Conservation (phyloP, 179 eudicot genomes). For the Beta corolliflora region DNA sequence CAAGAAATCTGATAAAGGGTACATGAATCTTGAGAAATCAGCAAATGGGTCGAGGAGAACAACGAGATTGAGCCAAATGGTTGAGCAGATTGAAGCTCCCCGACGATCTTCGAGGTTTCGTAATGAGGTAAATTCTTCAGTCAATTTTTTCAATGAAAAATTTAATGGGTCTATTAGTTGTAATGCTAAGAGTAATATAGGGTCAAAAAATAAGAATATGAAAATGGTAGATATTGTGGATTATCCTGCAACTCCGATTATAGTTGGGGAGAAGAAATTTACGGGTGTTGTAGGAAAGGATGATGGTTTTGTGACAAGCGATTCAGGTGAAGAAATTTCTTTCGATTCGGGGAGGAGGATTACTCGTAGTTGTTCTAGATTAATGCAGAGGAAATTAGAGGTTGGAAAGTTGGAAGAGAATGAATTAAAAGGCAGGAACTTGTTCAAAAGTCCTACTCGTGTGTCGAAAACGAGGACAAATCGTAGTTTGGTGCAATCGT, state of each 20-base stretch:
- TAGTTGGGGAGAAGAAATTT: conserved; percentile 18
- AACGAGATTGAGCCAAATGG: conserved; percentile 17
- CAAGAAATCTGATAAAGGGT: conserved; percentile 15
- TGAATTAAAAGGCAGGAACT: not conserved
- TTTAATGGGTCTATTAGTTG: not conserved
- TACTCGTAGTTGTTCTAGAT: conserved; percentile 40
- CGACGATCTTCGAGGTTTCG: conserved; percentile 49
- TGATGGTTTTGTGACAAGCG: not conserved
- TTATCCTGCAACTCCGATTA: conserved; percentile 25
- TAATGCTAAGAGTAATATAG: conserved; percentile 1
- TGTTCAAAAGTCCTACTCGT: not conserved
- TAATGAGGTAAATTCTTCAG: conserved; percentile 19
- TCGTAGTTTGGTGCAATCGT: not conserved
- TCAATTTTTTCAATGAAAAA: not conserved
- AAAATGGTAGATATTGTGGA: conserved; percentile 6
- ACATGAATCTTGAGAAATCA: conserved; percentile 11
- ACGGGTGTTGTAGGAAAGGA: conserved; percentile 2
- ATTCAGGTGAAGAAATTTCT: conserved; percentile 10
- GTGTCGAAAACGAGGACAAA: conserved; percentile 1
- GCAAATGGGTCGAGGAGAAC: conserved; percentile 33
- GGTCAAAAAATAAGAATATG: conserved; percentile 11
- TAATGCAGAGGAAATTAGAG: conserved; percentile 1
- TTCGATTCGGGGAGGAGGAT: conserved; percentile 37
- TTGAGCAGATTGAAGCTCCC: conserved; percentile 5
- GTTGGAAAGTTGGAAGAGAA: not conserved